phyloP scores from a whole-genome alignment of 345 rosid species.

The Brassica napus region DNA sequence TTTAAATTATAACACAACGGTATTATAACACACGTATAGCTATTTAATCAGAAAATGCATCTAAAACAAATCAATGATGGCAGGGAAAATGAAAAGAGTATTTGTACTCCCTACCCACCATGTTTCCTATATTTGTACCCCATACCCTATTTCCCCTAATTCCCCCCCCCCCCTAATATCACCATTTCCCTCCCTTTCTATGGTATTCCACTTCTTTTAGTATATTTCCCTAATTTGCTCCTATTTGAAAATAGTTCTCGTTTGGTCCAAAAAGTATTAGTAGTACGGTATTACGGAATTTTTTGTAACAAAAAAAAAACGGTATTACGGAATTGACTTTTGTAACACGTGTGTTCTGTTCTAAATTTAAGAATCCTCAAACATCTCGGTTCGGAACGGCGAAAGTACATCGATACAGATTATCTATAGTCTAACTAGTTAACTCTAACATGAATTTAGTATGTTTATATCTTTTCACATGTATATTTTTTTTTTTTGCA shows the following conservation, averaged over 20 bases:
- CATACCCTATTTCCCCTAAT: too few relatives aligned
- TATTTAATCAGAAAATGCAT: background rate
- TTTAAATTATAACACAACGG: background rate
- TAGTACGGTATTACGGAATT: too few relatives aligned
- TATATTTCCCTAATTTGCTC: too few relatives aligned
- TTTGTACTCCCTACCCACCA: too few relatives aligned
- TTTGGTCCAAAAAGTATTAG: background rate
- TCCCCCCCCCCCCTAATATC: too few relatives aligned
- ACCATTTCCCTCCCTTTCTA: too few relatives aligned
- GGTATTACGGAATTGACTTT: background rate
- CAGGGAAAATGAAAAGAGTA: background rate
- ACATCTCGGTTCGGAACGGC: background rate
- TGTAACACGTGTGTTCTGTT: background rate
- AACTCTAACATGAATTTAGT: background rate
- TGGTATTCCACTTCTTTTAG: too few relatives aligned
- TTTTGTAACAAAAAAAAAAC: too few relatives aligned
- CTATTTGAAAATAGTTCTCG: background rate
- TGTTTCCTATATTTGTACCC: too few relatives aligned
- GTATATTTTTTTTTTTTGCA: too few relatives aligned
- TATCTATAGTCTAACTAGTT: background rate
- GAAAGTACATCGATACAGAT: background rate
- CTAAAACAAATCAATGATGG: background rate
- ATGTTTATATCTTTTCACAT: background rate
- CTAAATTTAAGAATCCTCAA: background rate
- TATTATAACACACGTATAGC: background rate